Conservation (phyloP, 2,329 filamentous ascomycete genomes). For the Cordyceps tenuipes region DNA sequence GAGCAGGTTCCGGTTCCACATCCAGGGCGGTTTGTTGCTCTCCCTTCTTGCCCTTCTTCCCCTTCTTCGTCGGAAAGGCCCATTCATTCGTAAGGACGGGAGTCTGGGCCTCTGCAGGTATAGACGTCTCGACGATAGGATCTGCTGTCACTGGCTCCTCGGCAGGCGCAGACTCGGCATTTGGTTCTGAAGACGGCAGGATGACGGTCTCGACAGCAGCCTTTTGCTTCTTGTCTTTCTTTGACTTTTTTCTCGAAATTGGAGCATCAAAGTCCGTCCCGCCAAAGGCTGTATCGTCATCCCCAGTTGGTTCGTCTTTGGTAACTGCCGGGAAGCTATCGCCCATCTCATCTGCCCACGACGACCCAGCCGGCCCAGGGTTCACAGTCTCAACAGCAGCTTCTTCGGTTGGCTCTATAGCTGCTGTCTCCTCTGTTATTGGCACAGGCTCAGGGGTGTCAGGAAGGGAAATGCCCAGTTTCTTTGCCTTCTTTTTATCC, state of each 20-base stretch:
- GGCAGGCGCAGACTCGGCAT: background rate
- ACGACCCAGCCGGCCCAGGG: background rate
- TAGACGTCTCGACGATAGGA: background rate
- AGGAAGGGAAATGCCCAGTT: slow-evolving; percentile 16
- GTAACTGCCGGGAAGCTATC: background rate
- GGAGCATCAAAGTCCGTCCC: slow-evolving; percentile 8
- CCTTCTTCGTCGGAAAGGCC: slow-evolving; percentile 33
- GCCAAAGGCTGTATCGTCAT: background rate
- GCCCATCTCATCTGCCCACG: slow-evolving; percentile 16
- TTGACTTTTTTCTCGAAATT: slow-evolving; percentile 24
- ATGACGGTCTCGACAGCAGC: slow-evolving; percentile 11
- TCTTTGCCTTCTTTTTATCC: slow-evolving; percentile 30
- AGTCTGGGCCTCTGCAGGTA: background rate
- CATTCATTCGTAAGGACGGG: slow-evolving; percentile 18
- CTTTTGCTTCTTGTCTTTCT: slow-evolving; percentile 28
- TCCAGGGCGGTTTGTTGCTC: slow-evolving; percentile 15
- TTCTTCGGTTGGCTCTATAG: background rate
- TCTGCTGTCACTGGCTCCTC: background rate
- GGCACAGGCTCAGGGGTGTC: slow-evolving; percentile 6
- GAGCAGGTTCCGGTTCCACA: background rate
- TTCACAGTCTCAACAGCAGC: background rate
- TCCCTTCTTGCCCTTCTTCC: slow-evolving; percentile 32
- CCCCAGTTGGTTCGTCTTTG: background rate
- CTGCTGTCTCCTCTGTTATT: background rate
- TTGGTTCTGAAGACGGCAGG: slow-evolving; percentile 9